Conservation (phyloP, 2,329 filamentous ascomycete species). For the Cladosporium colombiae region DNA sequence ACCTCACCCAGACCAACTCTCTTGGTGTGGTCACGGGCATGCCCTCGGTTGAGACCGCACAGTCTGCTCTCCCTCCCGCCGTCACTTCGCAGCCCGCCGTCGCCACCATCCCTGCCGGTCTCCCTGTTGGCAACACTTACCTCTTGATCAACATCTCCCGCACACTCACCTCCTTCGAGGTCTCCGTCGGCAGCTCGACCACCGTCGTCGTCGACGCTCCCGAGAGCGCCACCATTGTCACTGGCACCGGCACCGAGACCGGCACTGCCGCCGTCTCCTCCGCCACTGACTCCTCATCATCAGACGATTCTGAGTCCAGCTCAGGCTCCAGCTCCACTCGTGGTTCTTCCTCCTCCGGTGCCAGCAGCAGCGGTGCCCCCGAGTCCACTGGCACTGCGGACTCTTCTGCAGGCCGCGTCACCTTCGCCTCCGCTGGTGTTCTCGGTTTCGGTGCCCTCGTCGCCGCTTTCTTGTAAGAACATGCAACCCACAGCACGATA, state of each 20-base stretch:
- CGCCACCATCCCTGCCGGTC: slow-evolving; percentile 46
- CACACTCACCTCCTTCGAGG: slow-evolving; percentile 35
- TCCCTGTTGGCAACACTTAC: slow-evolving; percentile 38
- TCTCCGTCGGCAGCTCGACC: slow-evolving; percentile 36
- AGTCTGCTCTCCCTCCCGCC: slow-evolving; percentile 41
- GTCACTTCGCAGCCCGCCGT: slow-evolving; percentile 41
- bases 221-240: slow-evolving; percentile 25
- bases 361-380: slow-evolving; percentile 23
- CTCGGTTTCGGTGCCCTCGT: slow-evolving; percentile 41
- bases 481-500: slow-evolving; percentile 7
- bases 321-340: neutral
- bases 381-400: slow-evolving; percentile 22
- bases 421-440: slow-evolving; percentile 38
- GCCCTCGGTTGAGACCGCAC: slow-evolving; percentile 45
- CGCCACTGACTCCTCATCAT: slow-evolving; percentile 22
- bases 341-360: slow-evolving; percentile 29
- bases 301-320: slow-evolving; percentile 17
- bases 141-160: slow-evolving; percentile 34
- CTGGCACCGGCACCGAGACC: slow-evolving; percentile 24
- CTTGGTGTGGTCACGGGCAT: slow-evolving; percentile 52
- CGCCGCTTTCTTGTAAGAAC: slow-evolving; percentile 38
- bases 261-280: slow-evolving; percentile 23
- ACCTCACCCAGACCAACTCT: slow-evolving; percentile 51
- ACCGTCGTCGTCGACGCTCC: slow-evolving; percentile 34
- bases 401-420: slow-evolving; percentile 32